These are phyloP conservation scores for Dactylella cylindrospora DNA, from an alignment of 2,329 filamentous ascomycete genomes.

Conservation along the genomic window DNA sequence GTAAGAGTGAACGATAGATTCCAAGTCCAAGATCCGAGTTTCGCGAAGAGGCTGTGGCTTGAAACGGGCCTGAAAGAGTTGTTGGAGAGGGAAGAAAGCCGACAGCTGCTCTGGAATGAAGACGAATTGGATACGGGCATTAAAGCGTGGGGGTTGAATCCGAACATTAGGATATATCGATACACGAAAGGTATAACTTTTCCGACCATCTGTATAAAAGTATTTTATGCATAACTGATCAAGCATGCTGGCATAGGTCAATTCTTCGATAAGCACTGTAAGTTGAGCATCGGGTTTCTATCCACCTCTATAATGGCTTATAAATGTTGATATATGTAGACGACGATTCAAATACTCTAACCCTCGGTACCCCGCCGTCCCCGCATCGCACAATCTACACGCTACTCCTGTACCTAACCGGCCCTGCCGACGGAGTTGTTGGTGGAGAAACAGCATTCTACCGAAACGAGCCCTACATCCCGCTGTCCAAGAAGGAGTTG, in stretches of 20 bases:
- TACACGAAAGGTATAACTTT: slow-evolving; percentile 59
- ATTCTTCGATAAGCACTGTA: slow-evolving; percentile 92
- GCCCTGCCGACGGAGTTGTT: slow-evolving; percentile 69
- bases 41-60: slow-evolving; percentile 75
- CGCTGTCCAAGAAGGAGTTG: slow-evolving; percentile 54
- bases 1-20: slow-evolving; percentile 86
- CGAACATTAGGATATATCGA: slow-evolving; percentile 85
- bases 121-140: slow-evolving; percentile 49
- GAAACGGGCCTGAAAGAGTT: slow-evolving; percentile 72
- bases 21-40: slow-evolving; percentile 72
- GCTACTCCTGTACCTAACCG: slow-evolving; percentile 81
- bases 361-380: slow-evolving; percentile 56
- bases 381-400: slow-evolving; percentile 83
- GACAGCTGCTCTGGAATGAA: slow-evolving; percentile 36
- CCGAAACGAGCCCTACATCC: slow-evolving; percentile 56
- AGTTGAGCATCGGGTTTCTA: slow-evolving; percentile 52
- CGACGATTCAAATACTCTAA: slow-evolving; percentile 79
- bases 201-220: no score
- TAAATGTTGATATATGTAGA: slow-evolving; percentile 58
- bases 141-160: slow-evolving; percentile 74
- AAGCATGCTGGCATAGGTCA: slow-evolving; percentile 60
- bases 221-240: slow-evolving; percentile 51
- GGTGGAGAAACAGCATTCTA: slow-evolving; percentile 90
- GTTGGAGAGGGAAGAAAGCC: slow-evolving; percentile 50
- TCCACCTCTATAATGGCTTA: slow-evolving; percentile 6